A percentile compares a stretch with the other conserved stretches of the same genome.
These are phyloP conservation scores for Suillus occidentalis DNA, from an alignment of 768 basidiomycete species.

Conservation along the genomic window DNA sequence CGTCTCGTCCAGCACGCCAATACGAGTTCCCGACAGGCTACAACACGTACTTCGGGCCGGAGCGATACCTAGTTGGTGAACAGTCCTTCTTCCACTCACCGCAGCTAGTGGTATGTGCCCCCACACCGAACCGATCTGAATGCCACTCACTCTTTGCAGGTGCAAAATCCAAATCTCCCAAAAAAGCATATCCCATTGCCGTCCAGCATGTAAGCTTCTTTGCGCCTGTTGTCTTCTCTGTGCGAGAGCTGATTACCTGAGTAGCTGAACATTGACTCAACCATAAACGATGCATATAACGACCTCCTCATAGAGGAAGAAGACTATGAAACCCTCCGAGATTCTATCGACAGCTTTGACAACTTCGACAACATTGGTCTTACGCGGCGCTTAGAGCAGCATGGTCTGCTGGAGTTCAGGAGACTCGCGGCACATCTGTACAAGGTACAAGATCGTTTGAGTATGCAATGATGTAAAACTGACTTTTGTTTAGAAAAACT, in stretches of 20 bases:
- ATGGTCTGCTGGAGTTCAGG: constrained; percentile 93
- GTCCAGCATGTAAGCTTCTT: no score
- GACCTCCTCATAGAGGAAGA: no score
- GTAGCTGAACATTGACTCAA: no score
- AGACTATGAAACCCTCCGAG: constrained; percentile 95
- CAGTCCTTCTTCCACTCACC: constrained; percentile 80
- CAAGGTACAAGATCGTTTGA: constrained; percentile 55
- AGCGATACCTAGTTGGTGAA: constrained; percentile 85
- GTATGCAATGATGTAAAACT: neutral
- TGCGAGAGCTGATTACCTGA: no score
- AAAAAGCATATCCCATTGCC: no score
- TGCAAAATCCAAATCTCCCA: constrained; percentile 65
- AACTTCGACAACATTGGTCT: constrained; percentile 93
- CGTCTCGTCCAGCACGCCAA: constrained; percentile 54
- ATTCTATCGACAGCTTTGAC: constrained; percentile 97
- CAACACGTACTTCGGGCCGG: constrained; percentile 76
- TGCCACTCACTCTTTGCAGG: constrained; percentile 28
- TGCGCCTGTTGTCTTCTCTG: no score
- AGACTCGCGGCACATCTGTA: constrained; percentile 93
- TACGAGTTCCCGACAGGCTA: constrained; percentile 98
- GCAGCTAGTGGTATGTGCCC: constrained; percentile 47
- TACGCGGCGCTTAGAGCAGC: constrained; percentile 82
- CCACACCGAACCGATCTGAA: constrained; percentile 3
- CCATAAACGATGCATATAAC: no score
- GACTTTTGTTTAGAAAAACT: constrained; percentile 71